These are phyloP conservation scores for Talinum fruticosum DNA, from an alignment of 148 eudicot species.

Conservation along the genomic window DNA sequence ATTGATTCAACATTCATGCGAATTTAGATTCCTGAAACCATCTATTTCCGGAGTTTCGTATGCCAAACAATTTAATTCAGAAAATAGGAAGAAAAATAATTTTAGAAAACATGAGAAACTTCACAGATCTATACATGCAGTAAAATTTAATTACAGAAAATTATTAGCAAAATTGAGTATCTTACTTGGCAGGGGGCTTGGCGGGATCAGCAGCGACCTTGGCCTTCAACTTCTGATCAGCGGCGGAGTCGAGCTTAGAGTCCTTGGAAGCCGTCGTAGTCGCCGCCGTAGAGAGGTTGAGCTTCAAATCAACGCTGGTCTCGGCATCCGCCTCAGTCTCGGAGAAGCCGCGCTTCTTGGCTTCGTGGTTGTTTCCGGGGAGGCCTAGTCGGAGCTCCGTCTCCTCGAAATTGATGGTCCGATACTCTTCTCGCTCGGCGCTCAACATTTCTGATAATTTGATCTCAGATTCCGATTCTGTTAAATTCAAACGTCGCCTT, in stretches of 20 bases:
- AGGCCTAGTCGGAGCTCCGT: slow-evolving; percentile 48
- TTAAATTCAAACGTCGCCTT: neutral
- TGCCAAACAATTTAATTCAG: neutral
- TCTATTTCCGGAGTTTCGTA: no score
- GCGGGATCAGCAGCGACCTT: slow-evolving; percentile 23
- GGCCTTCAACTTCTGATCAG: slow-evolving; percentile 6
- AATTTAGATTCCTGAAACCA: no score
- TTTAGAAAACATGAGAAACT: no score
- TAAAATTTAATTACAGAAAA: no score
- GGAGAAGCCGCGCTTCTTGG: slow-evolving; percentile 38
- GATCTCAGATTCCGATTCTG: neutral
- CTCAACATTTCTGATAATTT: slow-evolving; percentile 15
- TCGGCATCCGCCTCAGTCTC: slow-evolving; percentile 30
- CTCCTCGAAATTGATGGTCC: slow-evolving; percentile 39
- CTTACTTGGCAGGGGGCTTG: slow-evolving; percentile 55
- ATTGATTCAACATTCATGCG: no score
- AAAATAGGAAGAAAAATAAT: neutral
- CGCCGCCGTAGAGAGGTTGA: slow-evolving; percentile 32
- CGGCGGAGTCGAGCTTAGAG: neutral
- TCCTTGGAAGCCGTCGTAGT: neutral
- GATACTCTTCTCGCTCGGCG: slow-evolving; percentile 19
- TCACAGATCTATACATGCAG: no score
- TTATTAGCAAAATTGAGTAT: no score
- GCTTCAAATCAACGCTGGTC: slow-evolving; percentile 37
- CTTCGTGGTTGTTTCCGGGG: slow-evolving; percentile 24